Conservation (phyloP, 106 monocot species). For the Narthecium ossifragum region DNA sequence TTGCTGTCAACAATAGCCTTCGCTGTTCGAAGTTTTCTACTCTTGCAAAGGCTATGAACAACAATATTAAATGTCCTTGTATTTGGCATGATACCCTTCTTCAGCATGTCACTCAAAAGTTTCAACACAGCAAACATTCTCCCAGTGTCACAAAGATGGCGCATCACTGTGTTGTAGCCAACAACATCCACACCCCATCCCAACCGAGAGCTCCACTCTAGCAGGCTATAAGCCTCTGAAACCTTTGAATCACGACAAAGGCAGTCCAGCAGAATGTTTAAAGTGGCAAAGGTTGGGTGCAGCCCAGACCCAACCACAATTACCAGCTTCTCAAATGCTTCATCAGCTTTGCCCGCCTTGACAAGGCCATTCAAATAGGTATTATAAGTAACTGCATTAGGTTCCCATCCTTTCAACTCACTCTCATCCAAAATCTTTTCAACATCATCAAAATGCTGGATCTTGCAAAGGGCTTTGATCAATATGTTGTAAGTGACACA, state of each 20-base stretch:
- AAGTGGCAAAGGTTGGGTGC: background rate
- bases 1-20: background rate
- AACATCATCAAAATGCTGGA: background rate
- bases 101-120: conserved; percentile 4
- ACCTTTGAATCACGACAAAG: conserved; percentile 1
- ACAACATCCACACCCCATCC: conserved; percentile 4
- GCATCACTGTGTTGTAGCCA: conserved; percentile 7
- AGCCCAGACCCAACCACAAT: background rate
- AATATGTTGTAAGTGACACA: conserved; percentile 7
- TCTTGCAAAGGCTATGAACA: conserved; percentile 6
- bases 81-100: conserved; percentile 7
- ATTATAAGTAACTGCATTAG: conserved; percentile 7
- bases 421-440: conserved; percentile 1
- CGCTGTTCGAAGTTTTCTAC: background rate
- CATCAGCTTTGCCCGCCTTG: background rate
- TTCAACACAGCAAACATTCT: conserved; percentile 3
- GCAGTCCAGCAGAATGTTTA: conserved; percentile 5
- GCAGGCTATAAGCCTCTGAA: background rate
- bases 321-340: background rate
- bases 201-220: background rate
- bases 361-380: conserved; percentile 6
- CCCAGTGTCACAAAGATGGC: background rate
- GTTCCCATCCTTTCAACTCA: conserved; percentile 2
- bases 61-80: conserved; percentile 12
- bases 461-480: conserved; percentile 4